These are phyloP conservation scores for Pseudogymnoascus sp. DNA, from an alignment of 2,329 filamentous ascomycete species.

Conservation along the genomic window DNA sequence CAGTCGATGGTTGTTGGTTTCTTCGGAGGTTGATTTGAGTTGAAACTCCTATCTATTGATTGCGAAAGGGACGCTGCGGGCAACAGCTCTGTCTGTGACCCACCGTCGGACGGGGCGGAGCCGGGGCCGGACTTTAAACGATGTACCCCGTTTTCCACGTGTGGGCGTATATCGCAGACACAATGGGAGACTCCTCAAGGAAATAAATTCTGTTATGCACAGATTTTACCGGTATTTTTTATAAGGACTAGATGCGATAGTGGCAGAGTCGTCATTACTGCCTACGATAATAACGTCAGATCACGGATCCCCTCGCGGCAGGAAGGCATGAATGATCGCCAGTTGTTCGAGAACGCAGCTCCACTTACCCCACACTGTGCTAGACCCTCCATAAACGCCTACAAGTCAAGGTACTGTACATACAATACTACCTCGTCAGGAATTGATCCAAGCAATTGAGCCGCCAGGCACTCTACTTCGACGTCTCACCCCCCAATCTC, in stretches of 20 bases:
- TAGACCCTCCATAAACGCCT: constrained; percentile 1
- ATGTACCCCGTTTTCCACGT: constrained; percentile 6
- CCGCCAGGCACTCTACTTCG: constrained; percentile 3
- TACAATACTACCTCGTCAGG: background rate
- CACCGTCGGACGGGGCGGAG: constrained; percentile 5
- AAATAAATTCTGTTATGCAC: background rate
- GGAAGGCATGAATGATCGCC: constrained; percentile 3
- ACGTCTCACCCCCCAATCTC: background rate
- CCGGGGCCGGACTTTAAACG: background rate
- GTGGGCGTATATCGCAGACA: background rate
- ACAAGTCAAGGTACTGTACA: background rate
- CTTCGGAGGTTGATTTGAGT: background rate
- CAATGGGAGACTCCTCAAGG: background rate
- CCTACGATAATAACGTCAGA: background rate
- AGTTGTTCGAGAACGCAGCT: background rate
- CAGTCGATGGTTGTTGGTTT: background rate
- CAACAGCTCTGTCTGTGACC: constrained; percentile 3
- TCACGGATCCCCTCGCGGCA: background rate
- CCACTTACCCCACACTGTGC: constrained; percentile 9
- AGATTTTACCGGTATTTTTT: background rate
- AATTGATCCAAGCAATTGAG: constrained; percentile 9
- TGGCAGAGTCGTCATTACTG: background rate
- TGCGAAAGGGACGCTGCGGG: constrained; percentile 6
- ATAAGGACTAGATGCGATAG: background rate
- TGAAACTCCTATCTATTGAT: constrained; percentile 7